Base-by-base conservation (phyloP, 192 early-diverging fungal species). In the Linderina pennispora region DNA sequence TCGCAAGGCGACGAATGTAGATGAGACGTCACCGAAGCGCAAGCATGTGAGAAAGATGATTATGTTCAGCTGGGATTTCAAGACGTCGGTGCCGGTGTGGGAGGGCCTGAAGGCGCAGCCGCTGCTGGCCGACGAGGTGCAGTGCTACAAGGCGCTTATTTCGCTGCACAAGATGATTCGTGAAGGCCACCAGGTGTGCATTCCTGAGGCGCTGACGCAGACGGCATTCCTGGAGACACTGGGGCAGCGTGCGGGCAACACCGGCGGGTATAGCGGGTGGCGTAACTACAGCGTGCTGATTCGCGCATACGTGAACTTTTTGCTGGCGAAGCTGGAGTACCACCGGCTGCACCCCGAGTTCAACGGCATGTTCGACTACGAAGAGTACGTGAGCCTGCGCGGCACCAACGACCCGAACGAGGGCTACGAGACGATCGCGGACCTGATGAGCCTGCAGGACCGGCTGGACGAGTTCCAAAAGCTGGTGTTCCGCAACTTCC, bases 371-470 rank as follows among this genome's bases (percentile, higher is more conserved):
- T 98, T 98, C 77, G 91, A 97, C 55, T 98, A 98, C 67, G 88
- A 97, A 48, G 96, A 98, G 58, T 98, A 94, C 51, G 82, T 94
- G 31, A 88, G 87, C 32, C 63, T 98, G 47, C 91, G 88, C 61
- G 87, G 88, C 40, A 87, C 94, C 38, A 89, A 95, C 50, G 96
- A 98, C 69, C 96, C 96, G 19, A 96, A 98, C 65, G 96, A 96
- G 79, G 96, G 96, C 76, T 98, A 90, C 62, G 96, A 98, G 49
- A 97, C 93, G 13, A 98, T 98, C 65, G 86, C 80, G 36, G 93
- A 98, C 51, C 70, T 98, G 36, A 83, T 98, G 77, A 83, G 66
- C 38, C 78, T 98, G 39, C 86, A 97, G 53, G 90, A 96, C 53
- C 86, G 87, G 36, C 84, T 95, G 34, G 90, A 98, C 46, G 74